Evolutionary conservation across 768 basidiomycete genomes (phyloP).

Genomic region (Coprinopsis sp.): DNA sequence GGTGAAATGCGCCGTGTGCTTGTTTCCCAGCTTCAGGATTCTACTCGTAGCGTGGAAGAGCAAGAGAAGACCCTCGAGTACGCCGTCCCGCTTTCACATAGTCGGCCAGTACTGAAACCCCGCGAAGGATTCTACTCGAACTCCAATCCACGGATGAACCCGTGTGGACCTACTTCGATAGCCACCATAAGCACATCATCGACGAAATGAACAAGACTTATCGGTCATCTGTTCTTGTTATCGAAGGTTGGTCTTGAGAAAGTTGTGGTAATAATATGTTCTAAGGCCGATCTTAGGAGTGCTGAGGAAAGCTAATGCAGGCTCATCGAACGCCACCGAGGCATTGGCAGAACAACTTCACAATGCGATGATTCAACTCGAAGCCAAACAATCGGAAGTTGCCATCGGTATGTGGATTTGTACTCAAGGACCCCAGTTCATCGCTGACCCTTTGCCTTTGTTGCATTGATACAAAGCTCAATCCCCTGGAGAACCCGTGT

Average conservation of each 20-base stretch:
- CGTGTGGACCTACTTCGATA: constrained; percentile 93
- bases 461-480: constrained; percentile 43
- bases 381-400: constrained; percentile 57
- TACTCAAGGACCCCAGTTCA: neutral
- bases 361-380: constrained; percentile 53
- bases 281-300: constrained; percentile 34
- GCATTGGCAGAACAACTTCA: constrained; percentile 56
- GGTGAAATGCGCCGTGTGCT: constrained; percentile 81
- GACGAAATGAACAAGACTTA: constrained; percentile 67
- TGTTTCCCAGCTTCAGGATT: constrained; percentile 75
- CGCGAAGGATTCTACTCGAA: constrained; percentile 76
- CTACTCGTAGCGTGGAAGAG: constrained; percentile 78
- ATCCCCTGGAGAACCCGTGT: constrained; percentile 68
- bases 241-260: constrained; percentile 45
- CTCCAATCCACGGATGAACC: constrained; percentile 85
- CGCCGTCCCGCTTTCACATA: constrained; percentile 20
- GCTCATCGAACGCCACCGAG: constrained; percentile 29
- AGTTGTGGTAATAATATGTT: constrained; percentile 8
- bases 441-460: constrained; percentile 3
- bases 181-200: constrained; percentile 84
- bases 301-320: constrained; percentile 37
- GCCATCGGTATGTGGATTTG: constrained; percentile 45
- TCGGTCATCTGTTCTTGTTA: constrained; percentile 42
- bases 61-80: constrained; percentile 97
- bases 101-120: neutral